Evolutionary conservation across 2,329 filamentous ascomycete genomes (phyloP).

Genomic region (Microthyrium microscopicum): DNA sequence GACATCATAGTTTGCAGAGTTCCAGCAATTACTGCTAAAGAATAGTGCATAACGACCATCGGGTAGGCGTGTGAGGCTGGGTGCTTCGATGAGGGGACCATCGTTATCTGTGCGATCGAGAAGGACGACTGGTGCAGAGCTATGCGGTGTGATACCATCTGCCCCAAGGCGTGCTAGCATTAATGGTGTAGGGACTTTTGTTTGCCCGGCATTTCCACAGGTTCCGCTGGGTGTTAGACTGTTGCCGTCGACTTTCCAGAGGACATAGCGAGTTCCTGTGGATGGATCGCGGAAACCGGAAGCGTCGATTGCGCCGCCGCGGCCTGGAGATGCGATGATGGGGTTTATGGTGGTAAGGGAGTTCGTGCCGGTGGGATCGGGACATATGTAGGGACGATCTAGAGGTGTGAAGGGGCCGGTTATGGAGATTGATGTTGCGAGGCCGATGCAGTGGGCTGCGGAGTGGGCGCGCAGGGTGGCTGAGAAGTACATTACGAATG

Average conservation of each 20-base stretch:
- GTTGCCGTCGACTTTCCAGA: slow-evolving; percentile 54
- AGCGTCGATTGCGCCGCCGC: slow-evolving; percentile 46
- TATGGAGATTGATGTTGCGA: slow-evolving; percentile 30
- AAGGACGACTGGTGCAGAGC: slow-evolving; percentile 31
- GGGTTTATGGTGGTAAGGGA: too few relatives aligned
- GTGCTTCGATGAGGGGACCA: slow-evolving; percentile 45
- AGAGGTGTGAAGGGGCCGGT: slow-evolving; percentile 37
- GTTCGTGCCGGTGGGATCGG: slow-evolving; percentile 16
- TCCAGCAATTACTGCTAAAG: slow-evolving; percentile 45
- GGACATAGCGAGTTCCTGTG: slow-evolving; percentile 39
- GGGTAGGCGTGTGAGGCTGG: slow-evolving; percentile 30
- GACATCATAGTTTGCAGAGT: slow-evolving; percentile 38
- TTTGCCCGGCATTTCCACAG: slow-evolving; percentile 29
- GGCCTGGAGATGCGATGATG: slow-evolving; percentile 4
- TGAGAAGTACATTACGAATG: slow-evolving; percentile 45
- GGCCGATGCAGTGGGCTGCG: slow-evolving; percentile 40
- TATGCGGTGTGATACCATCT: slow-evolving; percentile 37
- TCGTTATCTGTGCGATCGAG: slow-evolving; percentile 29
- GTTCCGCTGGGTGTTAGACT: slow-evolving; percentile 29
- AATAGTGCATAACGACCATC: slow-evolving; percentile 42
- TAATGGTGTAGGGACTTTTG: slow-evolving; percentile 33
- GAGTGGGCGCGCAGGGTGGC: slow-evolving; percentile 26
- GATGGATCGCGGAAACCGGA: slow-evolving; percentile 40
- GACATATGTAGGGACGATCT: slow-evolving; percentile 35
- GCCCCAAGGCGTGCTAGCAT: slow-evolving; percentile 36